Conservation (phyloP, 306 rosid genomes). For the Acacia melanoxylon region DNA sequence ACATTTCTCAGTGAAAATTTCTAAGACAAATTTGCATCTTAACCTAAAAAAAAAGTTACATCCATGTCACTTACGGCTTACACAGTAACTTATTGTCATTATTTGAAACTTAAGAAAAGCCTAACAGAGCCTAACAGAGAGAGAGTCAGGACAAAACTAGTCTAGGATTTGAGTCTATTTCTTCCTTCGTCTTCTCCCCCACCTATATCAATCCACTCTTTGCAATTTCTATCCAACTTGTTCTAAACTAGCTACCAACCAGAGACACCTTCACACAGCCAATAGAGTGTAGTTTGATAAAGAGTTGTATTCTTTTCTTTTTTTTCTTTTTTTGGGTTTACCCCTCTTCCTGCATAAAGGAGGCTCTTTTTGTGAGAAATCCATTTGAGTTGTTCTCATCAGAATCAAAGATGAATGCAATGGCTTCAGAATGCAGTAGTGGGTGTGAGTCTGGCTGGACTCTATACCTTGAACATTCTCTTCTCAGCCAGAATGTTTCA, state of each 20-base stretch:
- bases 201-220: constrained; percentile 25
- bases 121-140: constrained; percentile 15
- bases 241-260: constrained; percentile 7
- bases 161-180: constrained; percentile 49
- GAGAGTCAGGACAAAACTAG: constrained; percentile 63
- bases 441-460: constrained; percentile 99
- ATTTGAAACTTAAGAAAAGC: constrained; percentile 5
- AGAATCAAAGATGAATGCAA: constrained; percentile 49
- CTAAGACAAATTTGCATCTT: too few species aligned
- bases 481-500: constrained; percentile 45
- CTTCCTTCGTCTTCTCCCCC: constrained; percentile 42
- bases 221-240: constrained; percentile 37
- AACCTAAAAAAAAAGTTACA: not conserved
- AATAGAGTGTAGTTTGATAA: constrained; percentile 9
- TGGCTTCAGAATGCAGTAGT: constrained; percentile 77
- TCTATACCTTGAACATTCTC: constrained; percentile 77
- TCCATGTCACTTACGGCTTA: not conserved
- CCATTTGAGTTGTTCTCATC: constrained; percentile 16
- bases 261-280: constrained; percentile 28
- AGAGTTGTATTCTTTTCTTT: constrained; percentile 7
- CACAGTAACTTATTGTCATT: not conserved
- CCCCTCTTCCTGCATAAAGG: constrained; percentile 34
- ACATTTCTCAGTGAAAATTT: too few species aligned
- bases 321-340: constrained; percentile 18
- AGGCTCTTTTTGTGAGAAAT: constrained; percentile 16